Evolutionary conservation across 345 rosid species (phyloP), one percentile per base, ranked within the genome.

Genomic region (Brassica incana): DNA sequence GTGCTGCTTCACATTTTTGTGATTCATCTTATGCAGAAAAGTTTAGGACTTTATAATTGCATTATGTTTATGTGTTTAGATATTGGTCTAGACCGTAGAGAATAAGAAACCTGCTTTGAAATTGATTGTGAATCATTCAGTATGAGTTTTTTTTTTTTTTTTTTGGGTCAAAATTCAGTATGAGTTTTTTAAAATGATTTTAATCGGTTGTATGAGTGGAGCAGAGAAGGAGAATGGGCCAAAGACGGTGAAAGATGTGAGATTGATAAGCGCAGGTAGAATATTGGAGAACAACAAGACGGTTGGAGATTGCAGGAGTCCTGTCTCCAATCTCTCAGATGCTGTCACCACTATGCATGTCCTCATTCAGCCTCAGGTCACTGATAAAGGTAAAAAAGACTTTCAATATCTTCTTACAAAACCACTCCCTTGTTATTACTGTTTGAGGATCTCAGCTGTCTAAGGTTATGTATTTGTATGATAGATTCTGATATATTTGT

Each of bases 281-380:
- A 85, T 95, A 81, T 82, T 95, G 83, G 99, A 91, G 87, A 95
- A 92, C 90, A 90, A 78, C 85, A 89, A 85, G 80, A 91, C 91
- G 4, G 78, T 91, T 43, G 91, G 89, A n/a, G 97, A 91, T 77
- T 95, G 99, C 80, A 89, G 74, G 75, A 92, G 91, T 82, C 93
- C 93, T 4, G 85, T 92, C 9, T 87, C 87, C 75, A 94, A 91
- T 78, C 82, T 86, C 64, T 87, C 97, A 14, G 97, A 90, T 65
- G 92, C 89, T 43, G 89, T 92, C 75, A 95, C 94, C 75, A 95
- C 99, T 40, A 95, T 95, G 97, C 97, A 92, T 67, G 97, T 95
- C 40, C 81, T 95, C 70, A 90, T 95, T 79, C 94, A 95, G 73
- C 93, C 91, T 60, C 91, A 90, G 74, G 71, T 89, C 7, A 12